Evolutionary conservation across 2,329 filamentous ascomycete genomes (phyloP).

Genomic region (Calonectria naviculata): DNA sequence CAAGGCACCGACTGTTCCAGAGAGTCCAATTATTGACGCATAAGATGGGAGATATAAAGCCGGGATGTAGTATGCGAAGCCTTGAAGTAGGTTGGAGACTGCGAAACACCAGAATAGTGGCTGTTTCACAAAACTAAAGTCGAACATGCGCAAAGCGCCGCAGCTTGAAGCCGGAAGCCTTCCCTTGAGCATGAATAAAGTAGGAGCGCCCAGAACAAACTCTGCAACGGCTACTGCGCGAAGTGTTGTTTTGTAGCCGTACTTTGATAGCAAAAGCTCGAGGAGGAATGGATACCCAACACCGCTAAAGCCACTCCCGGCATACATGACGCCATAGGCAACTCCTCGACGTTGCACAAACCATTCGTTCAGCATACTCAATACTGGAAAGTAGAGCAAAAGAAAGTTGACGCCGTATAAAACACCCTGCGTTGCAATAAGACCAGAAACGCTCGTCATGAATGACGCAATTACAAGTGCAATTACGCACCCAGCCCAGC

Average conservation of each 20-base stretch:
- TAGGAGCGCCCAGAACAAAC: conserved; percentile 52
- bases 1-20: conserved; percentile 56
- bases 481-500: conserved; percentile 17
- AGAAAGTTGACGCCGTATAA: conserved; percentile 49
- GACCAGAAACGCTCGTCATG: conserved; percentile 28
- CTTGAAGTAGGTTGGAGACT: conserved; percentile 62
- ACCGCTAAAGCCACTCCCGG: conserved; percentile 59
- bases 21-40: conserved; percentile 52
- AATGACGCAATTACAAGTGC: conserved; percentile 40
- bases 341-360: conserved; percentile 58
- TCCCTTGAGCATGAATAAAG: conserved; percentile 53
- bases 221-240: conserved; percentile 52
- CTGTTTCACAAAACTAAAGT: conserved; percentile 36
- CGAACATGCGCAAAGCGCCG: conserved; percentile 36
- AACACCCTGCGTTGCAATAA: conserved; percentile 42
- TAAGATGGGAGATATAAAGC: conserved; percentile 64
- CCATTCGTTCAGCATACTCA: conserved; percentile 61
- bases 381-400: conserved; percentile 53
- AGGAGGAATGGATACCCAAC: conserved; percentile 59
- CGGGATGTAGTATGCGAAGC: conserved; percentile 65
- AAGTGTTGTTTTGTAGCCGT: conserved; percentile 54
- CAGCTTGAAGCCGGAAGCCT: conserved; percentile 52
- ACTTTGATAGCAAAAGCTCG: conserved; percentile 51
- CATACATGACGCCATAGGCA: conserved; percentile 61
- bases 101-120: conserved; percentile 50